Conservation (phyloP, 352 stramenopile species). For the Pythium biforme region DNA sequence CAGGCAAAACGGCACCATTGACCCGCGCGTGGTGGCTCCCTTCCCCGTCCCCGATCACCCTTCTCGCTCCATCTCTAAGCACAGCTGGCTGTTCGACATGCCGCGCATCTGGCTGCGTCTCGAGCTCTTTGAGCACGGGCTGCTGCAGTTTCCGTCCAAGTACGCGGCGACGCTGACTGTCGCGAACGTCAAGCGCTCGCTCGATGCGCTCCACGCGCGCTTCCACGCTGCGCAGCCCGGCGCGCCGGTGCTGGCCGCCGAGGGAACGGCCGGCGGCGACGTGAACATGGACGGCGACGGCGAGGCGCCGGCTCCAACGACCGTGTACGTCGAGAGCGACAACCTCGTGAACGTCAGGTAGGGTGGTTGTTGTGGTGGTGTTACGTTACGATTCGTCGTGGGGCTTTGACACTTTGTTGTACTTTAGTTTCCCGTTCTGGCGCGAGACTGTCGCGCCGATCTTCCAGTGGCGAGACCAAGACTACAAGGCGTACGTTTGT, state of each 20-base stretch:
- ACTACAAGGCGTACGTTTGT: conserved; percentile 53
- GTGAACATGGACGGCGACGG: conserved; percentile 39
- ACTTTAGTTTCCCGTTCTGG: conserved; percentile 54
- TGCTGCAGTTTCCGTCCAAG: conserved; percentile 74
- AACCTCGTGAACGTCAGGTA: conserved; percentile 41
- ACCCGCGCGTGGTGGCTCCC: background rate
- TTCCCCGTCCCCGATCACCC: background rate
- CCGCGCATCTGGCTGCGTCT: conserved; percentile 77
- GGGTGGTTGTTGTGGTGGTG: conserved; percentile 5
- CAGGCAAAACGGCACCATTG: conserved; percentile 1
- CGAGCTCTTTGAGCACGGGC: conserved; percentile 84
- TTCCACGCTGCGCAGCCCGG: conserved; percentile 28
- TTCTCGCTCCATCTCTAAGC: background rate
- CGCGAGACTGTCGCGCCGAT: conserved; percentile 54
- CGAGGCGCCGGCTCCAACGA: background rate
- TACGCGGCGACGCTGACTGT: conserved; percentile 61
- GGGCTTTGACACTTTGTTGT: background rate
- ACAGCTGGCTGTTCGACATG: conserved; percentile 26
- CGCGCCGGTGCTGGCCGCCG: background rate
- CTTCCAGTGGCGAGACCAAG: conserved; percentile 79
- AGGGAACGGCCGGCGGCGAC: conserved; percentile 34
- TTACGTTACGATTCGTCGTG: too few relatives aligned
- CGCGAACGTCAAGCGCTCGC: conserved; percentile 53
- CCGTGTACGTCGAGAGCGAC: conserved; percentile 54
- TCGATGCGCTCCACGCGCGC: conserved; percentile 56